A percentile compares a stretch with the other conserved stretches of the same genome.
These are phyloP conservation scores for Zygoascus biomembranicola DNA, from an alignment of 805 yeast species.

Conservation along the genomic window DNA sequence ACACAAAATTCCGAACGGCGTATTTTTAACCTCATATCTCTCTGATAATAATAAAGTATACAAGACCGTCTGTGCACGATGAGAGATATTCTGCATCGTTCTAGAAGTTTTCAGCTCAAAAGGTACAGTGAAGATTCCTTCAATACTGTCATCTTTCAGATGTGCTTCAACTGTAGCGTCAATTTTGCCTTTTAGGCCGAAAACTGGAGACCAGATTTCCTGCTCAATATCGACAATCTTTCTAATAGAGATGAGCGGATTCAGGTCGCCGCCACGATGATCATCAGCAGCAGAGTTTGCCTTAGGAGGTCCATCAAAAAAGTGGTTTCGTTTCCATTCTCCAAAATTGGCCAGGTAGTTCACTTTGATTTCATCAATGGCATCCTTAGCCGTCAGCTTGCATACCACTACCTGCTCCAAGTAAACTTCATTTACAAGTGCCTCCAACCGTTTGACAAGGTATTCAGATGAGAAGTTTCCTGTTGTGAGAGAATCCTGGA, in stretches of 20 bases:
- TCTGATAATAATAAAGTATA: slow-evolving; percentile 76
- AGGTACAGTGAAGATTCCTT: slow-evolving; percentile 54
- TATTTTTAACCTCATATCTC: slow-evolving; percentile 56
- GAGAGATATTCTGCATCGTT: slow-evolving; percentile 45
- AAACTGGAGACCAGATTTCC: slow-evolving; percentile 82
- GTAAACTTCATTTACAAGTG: slow-evolving; percentile 12
- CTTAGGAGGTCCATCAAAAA: slow-evolving; percentile 12
- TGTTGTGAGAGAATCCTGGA: slow-evolving; percentile 47
- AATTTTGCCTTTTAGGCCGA: slow-evolving; percentile 80
- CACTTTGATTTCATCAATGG: slow-evolving; percentile 47
- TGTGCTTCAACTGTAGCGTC: slow-evolving; percentile 75
- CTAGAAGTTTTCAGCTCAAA: slow-evolving; percentile 87
- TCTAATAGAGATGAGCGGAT: slow-evolving; percentile 43
- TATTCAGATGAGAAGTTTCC: slow-evolving; percentile 32
- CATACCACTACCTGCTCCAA: slow-evolving; percentile 42
- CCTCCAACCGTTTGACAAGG: slow-evolving; percentile 31
- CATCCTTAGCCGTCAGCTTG: slow-evolving; percentile 45
- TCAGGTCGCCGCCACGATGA: slow-evolving; percentile 22
- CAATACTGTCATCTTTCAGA: slow-evolving; percentile 29
- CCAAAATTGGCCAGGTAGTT: slow-evolving; percentile 17
- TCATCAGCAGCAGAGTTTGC: slow-evolving; percentile 18
- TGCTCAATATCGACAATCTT: slow-evolving; percentile 82
- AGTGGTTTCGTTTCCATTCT: slow-evolving; percentile 20
- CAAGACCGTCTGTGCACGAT: slow-evolving; percentile 78
- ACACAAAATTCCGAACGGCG: slow-evolving; percentile 56